Base-by-base conservation (phyloP, 2,329 filamentous ascomycete species). In the Leptographium lundbergii region DNA sequence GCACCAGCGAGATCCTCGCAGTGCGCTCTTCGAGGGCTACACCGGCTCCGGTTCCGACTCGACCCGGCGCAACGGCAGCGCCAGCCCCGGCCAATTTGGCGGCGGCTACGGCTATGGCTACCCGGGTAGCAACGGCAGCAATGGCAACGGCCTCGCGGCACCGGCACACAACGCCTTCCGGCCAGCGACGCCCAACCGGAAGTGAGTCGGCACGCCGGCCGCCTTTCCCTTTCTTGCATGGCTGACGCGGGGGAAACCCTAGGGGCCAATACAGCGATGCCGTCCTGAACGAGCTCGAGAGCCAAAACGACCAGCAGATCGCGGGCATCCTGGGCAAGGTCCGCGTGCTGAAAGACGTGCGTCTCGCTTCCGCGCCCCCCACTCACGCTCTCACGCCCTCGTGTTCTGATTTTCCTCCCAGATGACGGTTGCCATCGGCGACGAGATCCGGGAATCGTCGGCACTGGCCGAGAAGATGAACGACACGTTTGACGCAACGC, bases 401-500 rank as follows among this genome's bases (percentile, higher is more conserved):
- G 3, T 19, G 39, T 6, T 11, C 48, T 58, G n/a, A 51, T 47
- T 29, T 0, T 39, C 9, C 17, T 6, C 34, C 25, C 65, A 94
- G 88, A 87, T 99, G 76, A 96, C 91, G 1, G 75, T 89, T 45
- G 89, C 91, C 6, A 99, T 99, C 65, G 94, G 94, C 64, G 89
- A 95, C 69, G 94, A 97, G 73, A 97, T 97, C 68, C 84, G 92
- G 66, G 89, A 95, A 63, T 94, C 88, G 17, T 89, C 89, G 2
- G 86, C 89, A 2, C 80, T 97, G 4, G 88, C 91, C 2, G 90
- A 96, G 67, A 92, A 91, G 74, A 96, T 99, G 86, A 97, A 97
- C 72, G 89, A 96, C 68, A 82, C 84, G 6, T 99, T 97, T 69
- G 92, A 97, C 70, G 84, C 82, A 66, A 95, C 92, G 57, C 79